phyloP scores from a whole-genome alignment of 2,329 filamentous ascomycete genomes.

The Xylariaceae sp. region DNA sequence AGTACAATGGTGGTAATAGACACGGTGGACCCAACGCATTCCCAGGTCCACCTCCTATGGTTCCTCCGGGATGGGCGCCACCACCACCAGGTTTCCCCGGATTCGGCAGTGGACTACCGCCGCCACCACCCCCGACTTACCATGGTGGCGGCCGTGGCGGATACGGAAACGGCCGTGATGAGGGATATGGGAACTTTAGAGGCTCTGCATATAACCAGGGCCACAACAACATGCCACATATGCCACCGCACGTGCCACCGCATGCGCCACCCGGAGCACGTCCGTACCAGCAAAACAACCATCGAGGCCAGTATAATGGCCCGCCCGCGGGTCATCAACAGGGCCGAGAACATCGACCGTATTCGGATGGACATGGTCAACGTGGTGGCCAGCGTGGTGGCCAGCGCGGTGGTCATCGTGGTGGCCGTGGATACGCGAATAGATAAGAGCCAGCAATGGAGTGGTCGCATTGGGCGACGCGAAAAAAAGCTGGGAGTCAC shows the following conservation, averaged over 20 bases:
- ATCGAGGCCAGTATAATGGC: conserved; percentile 26
- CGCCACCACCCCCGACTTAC: conserved; percentile 34
- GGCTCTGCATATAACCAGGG: conserved; percentile 25
- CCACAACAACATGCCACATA: no score
- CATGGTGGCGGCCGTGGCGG: conserved; percentile 20
- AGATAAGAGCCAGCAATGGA: conserved; percentile 1
- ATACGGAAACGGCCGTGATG: conserved; percentile 23
- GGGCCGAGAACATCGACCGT: conserved; percentile 22
- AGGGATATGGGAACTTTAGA: conserved; percentile 20
- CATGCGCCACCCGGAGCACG: conserved; percentile 20
- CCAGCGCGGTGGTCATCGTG: conserved; percentile 16
- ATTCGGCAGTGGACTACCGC: conserved; percentile 35
- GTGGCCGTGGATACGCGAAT: conserved; percentile 18
- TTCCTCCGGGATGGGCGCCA: conserved; percentile 34
- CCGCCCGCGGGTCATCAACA: conserved; percentile 22
- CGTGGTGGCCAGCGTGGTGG: conserved; percentile 13
- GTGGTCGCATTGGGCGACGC: background rate
- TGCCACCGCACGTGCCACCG: conserved; percentile 12
- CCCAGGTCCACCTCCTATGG: conserved; percentile 25
- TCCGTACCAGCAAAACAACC: conserved; percentile 16
- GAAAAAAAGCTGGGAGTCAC: background rate
- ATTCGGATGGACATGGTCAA: conserved; percentile 26
- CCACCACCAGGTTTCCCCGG: conserved; percentile 36
- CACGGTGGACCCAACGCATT: conserved; percentile 25
- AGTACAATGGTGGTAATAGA: conserved; percentile 46